These are phyloP conservation scores for Prunus mira DNA, from an alignment of 306 rosid genomes.

Conservation along the genomic window DNA sequence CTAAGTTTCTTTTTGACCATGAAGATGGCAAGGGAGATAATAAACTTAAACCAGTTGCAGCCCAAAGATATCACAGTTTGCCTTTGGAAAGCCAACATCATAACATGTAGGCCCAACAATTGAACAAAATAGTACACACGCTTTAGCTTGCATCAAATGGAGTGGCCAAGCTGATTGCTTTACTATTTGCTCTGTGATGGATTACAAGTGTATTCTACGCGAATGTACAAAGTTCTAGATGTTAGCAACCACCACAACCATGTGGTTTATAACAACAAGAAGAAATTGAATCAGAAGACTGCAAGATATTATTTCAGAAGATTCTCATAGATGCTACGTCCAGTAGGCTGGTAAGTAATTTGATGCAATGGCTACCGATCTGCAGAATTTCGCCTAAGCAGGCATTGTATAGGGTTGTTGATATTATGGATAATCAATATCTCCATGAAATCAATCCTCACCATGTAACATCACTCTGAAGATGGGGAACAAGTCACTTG, in stretches of 20 bases:
- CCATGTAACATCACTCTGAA: not conserved
- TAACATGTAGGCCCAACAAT: not conserved
- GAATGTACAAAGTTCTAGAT: not conserved
- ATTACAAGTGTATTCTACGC: not conserved
- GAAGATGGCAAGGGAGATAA: not conserved
- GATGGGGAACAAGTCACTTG: conserved; percentile 13
- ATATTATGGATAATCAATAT: not conserved
- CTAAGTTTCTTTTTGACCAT: conserved; percentile 7
- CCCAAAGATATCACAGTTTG: not conserved
- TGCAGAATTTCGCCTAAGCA: not conserved
- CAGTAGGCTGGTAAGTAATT: not conserved
- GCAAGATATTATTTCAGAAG: not conserved
- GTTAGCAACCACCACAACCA: not conserved
- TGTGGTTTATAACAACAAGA: not conserved
- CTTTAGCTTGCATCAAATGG: not conserved
- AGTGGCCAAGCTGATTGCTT: not conserved
- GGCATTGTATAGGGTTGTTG: not conserved
- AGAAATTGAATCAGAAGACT: not conserved
- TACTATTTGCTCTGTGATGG: not conserved
- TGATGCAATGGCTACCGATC: not conserved
- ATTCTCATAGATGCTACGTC: not conserved
- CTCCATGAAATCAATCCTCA: not conserved
- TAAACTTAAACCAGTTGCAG: not conserved
- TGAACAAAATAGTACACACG: not conserved
- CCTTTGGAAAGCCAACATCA: conserved; percentile 2